Conservation (phyloP, 805 yeast genomes). For the Metschnikowia drakensbergensis region DNA sequence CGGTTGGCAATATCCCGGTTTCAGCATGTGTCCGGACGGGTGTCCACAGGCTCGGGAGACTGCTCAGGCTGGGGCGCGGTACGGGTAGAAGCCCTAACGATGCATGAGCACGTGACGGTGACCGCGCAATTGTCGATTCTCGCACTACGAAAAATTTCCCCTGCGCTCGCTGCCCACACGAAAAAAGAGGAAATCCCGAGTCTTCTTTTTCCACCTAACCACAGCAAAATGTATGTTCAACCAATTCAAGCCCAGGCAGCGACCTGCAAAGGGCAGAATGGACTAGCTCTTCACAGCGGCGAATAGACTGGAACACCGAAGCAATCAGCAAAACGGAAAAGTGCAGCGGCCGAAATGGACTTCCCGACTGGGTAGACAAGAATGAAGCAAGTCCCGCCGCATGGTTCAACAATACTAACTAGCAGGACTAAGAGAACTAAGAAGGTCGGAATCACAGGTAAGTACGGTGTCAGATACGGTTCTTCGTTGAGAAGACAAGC, state of each 20-base stretch:
- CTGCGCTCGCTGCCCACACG: slow-evolving; percentile 9
- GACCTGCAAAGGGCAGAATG: not conserved
- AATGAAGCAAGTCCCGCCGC: no score
- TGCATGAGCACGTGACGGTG: slow-evolving; percentile 13
- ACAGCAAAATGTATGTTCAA: slow-evolving; percentile 21
- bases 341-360: no score
- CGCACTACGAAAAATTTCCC: slow-evolving; percentile 15
- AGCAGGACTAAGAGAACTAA: slow-evolving; percentile 98
- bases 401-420: slow-evolving; percentile 31
- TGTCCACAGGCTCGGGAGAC: no score
- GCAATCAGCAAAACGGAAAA: no score
- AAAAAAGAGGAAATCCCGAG: slow-evolving; percentile 8
- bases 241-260: not conserved
- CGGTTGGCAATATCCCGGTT: no score
- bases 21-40: no score
- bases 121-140: slow-evolving; percentile 1
- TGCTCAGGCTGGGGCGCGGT: not conserved
- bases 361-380: no score
- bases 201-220: slow-evolving; percentile 12
- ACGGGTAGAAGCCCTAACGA: slow-evolving; percentile 17
- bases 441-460: slow-evolving; percentile 99
- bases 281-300: no score
- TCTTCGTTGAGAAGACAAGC: slow-evolving; percentile 99
- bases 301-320: no score
- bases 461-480: slow-evolving; percentile 99